Base-by-base conservation (phyloP, 768 basidiomycete species). In the Arthromyces matolae region DNA sequence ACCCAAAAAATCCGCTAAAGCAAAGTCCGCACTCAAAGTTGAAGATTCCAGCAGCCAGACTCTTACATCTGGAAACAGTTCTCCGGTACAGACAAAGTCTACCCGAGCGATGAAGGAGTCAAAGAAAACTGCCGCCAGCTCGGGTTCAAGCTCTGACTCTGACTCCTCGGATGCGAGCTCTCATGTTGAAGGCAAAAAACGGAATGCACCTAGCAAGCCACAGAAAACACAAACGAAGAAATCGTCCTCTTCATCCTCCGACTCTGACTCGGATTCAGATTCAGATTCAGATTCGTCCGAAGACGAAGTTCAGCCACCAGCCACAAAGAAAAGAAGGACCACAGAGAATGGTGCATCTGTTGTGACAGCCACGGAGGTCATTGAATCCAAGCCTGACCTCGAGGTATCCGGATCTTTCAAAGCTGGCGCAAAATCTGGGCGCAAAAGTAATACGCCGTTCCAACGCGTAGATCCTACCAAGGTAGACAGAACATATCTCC, bases 391-490 rank as follows among this genome's bases (percentile, higher is more conserved):
- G 37, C 37, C 36, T 14, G 50, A 51, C 16, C 42, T 51, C 8
- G 41, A 58, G 12, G 52, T 57, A 4, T 50, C 52, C 14, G 53
- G 47, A 12, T 27, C 50, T 31, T 49, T 46, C 31, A 64, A 60
- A 47, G 55, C 42, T 9, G 54, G 50, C 20, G 53, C 69, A 52
- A 70, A 71, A 58, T 40, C 50, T 2, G 70, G 58, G 19, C 68
- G 71, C 31, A 67, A 72, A 57, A 56, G 60, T 28, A 85, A 81
- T 58, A 76, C 80, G 42, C 84, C 89, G 16, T 99, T 97, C 73
- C 80, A 82, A 60, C 73, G 93, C 20, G 79, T 94, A 51, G 84
- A 93, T 54, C 71, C 75, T 2, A 81, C 86, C 16, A 71, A 79
- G 34, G 71, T 88, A 4, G 55, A 64, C 24, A 12, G 60, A 0